Evolutionary conservation across 208 protist genomes (phyloP).

Genomic region (Trypanosoma lewisi): DNA sequence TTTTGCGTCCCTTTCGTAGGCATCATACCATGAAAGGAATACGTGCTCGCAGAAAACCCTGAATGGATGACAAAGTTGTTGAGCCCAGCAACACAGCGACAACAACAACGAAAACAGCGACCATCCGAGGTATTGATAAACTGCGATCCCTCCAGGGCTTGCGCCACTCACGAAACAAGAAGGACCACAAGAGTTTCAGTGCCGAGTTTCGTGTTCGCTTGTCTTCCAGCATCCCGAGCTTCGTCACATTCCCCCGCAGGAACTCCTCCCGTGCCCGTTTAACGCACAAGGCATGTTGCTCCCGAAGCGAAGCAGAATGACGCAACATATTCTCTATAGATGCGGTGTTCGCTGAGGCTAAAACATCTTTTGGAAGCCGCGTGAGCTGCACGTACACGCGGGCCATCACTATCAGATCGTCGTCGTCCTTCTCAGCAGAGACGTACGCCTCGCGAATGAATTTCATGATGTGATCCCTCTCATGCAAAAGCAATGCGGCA

Average conservation of each 20-base stretch:
- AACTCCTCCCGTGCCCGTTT: slow-evolving; percentile 42
- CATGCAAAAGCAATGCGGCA: slow-evolving; percentile 59
- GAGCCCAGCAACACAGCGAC: slow-evolving; percentile 19
- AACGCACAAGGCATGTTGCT: slow-evolving; percentile 31
- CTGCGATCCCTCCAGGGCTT: slow-evolving; percentile 31
- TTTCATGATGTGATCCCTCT: slow-evolving; percentile 46
- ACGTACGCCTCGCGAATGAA: slow-evolving; percentile 39
- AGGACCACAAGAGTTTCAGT: slow-evolving; percentile 59
- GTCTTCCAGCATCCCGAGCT: slow-evolving; percentile 60
- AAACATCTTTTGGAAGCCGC: slow-evolving; percentile 37
- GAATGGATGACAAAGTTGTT: not conserved
- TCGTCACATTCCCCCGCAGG: slow-evolving; percentile 47
- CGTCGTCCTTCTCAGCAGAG: slow-evolving; percentile 29
- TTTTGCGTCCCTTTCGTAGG: not conserved
- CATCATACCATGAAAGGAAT: not conserved
- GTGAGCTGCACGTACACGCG: slow-evolving; percentile 62
- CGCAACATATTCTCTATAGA: slow-evolving; percentile 43
- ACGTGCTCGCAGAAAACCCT: slow-evolving; percentile 3
- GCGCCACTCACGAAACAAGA: slow-evolving; percentile 77
- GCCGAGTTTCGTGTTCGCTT: slow-evolving; percentile 63
- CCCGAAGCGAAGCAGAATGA: slow-evolving; percentile 27
- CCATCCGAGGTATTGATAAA: slow-evolving; percentile 18
- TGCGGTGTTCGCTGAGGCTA: slow-evolving; percentile 30
- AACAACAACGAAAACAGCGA: slow-evolving; percentile 27
- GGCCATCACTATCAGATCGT: slow-evolving; percentile 63